Evolutionary conservation across 768 basidiomycete species (phyloP), one percentile per base, ranked within the genome.

Genomic region (Candolleomyces eurysporus): DNA sequence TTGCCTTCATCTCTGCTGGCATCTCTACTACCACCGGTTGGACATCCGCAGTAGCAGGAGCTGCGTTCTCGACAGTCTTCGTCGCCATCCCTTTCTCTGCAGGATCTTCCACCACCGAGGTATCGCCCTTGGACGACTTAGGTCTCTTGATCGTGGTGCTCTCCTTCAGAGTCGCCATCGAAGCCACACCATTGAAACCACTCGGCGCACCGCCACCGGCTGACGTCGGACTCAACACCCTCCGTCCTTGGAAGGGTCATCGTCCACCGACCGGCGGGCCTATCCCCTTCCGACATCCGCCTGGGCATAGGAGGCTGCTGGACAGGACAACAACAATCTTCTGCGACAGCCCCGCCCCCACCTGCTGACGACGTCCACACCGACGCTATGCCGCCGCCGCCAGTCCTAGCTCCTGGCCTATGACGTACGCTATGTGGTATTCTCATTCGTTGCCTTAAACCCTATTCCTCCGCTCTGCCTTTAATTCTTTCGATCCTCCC

Each of bases 161-260:
- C 49, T 31, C 62, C 39, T 43, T 55, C 19, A 51, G 13, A n/a
- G 51, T 40, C n/a, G 45, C 53, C 45, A 45, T 55, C 50, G 31
- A 54, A 8, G 26, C 55, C 31, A 56, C 58, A 46, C 61, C 59
- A 36, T 53, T 58, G 17, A 62, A 65, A 11, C 57, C 48, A 36
- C 26, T 58, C 5, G 61, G 58, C 19, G 16, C 22, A 39, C 67
- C 36, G 9, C 36, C 54, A 17, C 40, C 21, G 2, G 5, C 9
- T 7, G 19, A 36, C 13, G 42, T 48, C 4, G 73, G 68, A 53
- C 71, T 74, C 42, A 8, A 87, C 84, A 17, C 83, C 84, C 45
- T 81, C 79, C 0, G 69, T 72, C 66, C 80, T 81, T 9, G 85
- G 85, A 70, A 88, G 86, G 82, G 67, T 84, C 83, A 54, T 79